phyloP scores from a whole-genome alignment of 495 filamentous ascomycete species.

The Trichoderma virens region DNA sequence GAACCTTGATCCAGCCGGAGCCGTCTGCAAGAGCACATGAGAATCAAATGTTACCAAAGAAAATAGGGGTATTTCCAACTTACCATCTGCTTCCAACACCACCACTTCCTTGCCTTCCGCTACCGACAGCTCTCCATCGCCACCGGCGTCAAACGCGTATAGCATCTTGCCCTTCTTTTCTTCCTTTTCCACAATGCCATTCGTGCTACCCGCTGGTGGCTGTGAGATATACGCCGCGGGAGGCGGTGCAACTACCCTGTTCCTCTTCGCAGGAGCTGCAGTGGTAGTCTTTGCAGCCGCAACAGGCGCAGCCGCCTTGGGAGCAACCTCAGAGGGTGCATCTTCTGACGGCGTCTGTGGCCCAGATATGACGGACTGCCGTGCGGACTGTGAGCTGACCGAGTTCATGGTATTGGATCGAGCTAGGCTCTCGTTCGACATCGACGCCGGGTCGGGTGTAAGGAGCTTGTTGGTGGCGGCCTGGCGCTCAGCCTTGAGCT shows the following conservation, averaged over 20 bases:
- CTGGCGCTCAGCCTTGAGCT: conserved; percentile 75
- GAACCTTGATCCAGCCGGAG: conserved; percentile 82
- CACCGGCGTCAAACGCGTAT: conserved; percentile 73
- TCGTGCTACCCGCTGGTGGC: conserved; percentile 41
- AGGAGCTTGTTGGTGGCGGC: conserved; percentile 59
- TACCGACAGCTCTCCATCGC: conserved; percentile 72
- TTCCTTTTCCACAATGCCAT: conserved; percentile 19
- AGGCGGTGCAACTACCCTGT: conserved; percentile 78
- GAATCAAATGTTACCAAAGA: not conserved
- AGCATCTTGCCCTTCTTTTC: conserved; percentile 80
- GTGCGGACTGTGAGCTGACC: conserved; percentile 78
- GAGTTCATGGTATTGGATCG: conserved; percentile 91
- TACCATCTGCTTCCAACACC: conserved; percentile 86
- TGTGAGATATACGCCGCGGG: conserved; percentile 69
- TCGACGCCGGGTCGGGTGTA: conserved; percentile 26
- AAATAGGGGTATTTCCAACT: conserved; percentile 21
- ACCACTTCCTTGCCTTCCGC: conserved; percentile 66
- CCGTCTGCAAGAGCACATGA: conserved; percentile 52
- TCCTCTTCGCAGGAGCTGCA: conserved; percentile 41
- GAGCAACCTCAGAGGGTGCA: conserved; percentile 28
- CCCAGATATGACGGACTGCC: conserved; percentile 68
- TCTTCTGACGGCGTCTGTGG: conserved; percentile 43
- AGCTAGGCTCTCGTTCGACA: conserved; percentile 49
- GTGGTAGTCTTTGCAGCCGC: conserved; percentile 19
- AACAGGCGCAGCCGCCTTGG: conserved; percentile 21